Evolutionary conservation across 164 flowering plant genomes (phyloP).

Genomic region (Santalum album): DNA sequence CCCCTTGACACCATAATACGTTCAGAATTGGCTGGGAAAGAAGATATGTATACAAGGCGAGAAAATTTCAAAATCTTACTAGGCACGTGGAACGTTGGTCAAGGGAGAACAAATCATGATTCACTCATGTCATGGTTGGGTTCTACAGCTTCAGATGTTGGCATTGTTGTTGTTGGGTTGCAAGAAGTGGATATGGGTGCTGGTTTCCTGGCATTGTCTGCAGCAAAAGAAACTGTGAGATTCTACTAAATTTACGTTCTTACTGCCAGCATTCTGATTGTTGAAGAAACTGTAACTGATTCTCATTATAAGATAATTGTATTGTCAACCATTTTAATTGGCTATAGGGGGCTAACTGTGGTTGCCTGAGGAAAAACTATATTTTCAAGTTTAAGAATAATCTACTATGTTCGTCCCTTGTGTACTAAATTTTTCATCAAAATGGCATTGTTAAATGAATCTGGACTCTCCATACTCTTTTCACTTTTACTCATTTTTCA

Average conservation of each 20-base stretch:
- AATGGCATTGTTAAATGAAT: too few relatives aligned
- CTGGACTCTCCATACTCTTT: too few relatives aligned
- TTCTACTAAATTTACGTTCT: background rate
- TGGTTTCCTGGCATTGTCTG: slow-evolving; percentile 97
- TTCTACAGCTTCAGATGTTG: slow-evolving; percentile 68
- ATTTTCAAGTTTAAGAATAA: too few relatives aligned
- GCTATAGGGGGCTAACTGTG: too few relatives aligned
- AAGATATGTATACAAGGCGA: slow-evolving; percentile 36
- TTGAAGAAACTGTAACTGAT: background rate
- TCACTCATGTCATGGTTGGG: slow-evolving; percentile 82
- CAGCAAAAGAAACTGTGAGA: slow-evolving; percentile 94
- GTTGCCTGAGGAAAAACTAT: too few relatives aligned
- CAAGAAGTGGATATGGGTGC: slow-evolving; percentile 99
- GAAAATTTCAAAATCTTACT: slow-evolving; percentile 56
- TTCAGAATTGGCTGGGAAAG: slow-evolving; percentile 59
- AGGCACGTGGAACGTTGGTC: slow-evolving; percentile 99
- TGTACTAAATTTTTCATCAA: too few relatives aligned
- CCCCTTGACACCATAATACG: slow-evolving; percentile 66
- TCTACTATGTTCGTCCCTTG: too few relatives aligned
- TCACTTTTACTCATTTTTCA: too few relatives aligned
- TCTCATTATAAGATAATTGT: too few relatives aligned
- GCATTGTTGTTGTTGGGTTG: slow-evolving; percentile 80
- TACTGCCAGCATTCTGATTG: background rate
- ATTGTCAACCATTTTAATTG: too few relatives aligned
- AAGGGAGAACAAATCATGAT: slow-evolving; percentile 78